Evolutionary conservation across 2,329 filamentous ascomycete species (phyloP).

Genomic region (Penicillium sp.): DNA sequence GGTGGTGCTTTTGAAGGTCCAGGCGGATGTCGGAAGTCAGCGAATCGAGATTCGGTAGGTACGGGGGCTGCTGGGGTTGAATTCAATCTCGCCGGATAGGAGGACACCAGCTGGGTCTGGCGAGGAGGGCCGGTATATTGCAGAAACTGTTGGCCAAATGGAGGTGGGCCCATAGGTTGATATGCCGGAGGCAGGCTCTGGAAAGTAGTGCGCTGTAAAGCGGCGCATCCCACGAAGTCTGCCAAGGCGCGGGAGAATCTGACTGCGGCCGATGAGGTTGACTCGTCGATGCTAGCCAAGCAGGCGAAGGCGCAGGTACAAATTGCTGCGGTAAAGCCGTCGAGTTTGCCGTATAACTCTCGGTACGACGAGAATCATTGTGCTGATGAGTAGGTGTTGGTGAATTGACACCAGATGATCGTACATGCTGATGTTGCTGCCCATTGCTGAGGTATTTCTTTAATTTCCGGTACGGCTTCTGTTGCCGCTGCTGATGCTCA

Average conservation of each 20-base stretch:
- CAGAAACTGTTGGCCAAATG: neutral
- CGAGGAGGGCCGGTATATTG: neutral
- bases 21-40: neutral
- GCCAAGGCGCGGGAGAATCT: neutral
- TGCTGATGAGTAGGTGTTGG: neutral
- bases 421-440: conserved; percentile 2
- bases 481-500: neutral
- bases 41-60: neutral
- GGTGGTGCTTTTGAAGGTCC: neutral
- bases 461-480: neutral
- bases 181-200: neutral
- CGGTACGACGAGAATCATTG: neutral
- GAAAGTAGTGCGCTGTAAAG: neutral
- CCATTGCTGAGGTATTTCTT: neutral
- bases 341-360: neutral
- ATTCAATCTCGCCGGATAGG: neutral
- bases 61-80: neutral
- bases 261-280: neutral
- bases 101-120: neutral
- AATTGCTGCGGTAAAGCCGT: neutral
- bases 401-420: neutral
- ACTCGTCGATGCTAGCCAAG: neutral
- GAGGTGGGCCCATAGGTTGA: neutral
- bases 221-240: neutral
- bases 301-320: neutral